A percentile compares a stretch with the other conserved stretches of the same genome.
Conservation (phyloP, 73 alveolate species). For the Paramecium pentaurelia region DNA sequence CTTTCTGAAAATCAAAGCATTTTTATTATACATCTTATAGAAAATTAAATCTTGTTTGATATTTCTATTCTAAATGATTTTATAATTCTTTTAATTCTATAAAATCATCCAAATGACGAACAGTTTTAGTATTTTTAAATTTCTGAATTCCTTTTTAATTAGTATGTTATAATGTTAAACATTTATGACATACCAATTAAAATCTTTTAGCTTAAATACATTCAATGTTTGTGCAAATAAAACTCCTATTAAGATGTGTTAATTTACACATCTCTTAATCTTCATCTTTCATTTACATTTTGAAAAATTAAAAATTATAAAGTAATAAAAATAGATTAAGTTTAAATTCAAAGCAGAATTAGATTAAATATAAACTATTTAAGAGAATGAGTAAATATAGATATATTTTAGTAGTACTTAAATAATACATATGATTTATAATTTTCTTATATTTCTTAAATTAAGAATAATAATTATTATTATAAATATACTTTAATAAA, state of each 20-base stretch:
- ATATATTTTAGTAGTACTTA: too few relatives aligned
- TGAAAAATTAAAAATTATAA: neutral
- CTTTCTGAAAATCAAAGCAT: neutral
- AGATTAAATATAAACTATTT: too few relatives aligned
- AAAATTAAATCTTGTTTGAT: neutral
- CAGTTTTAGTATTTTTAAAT: neutral
- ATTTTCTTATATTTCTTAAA: too few relatives aligned
- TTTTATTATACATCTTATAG: neutral
- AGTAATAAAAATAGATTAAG: neutral
- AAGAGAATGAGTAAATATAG: too few relatives aligned
- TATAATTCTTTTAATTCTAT: neutral
- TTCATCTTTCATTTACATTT: neutral
- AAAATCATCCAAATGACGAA: conserved; percentile 1
- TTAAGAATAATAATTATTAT: too few relatives aligned
- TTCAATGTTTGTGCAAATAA: neutral
- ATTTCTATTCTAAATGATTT: neutral
- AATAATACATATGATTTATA: too few relatives aligned
- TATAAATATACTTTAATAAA: too few relatives aligned
- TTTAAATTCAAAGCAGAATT: neutral
- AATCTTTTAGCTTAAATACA: neutral
- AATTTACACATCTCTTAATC: neutral
- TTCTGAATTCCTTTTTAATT: neutral
- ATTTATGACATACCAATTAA: neutral
- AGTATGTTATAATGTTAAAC: neutral
- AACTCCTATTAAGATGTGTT: neutral